Evolutionary conservation across 129 eudicot genomes (phyloP), one percentile per base, ranked within the genome.

Genomic region (Artemisia annua): DNA sequence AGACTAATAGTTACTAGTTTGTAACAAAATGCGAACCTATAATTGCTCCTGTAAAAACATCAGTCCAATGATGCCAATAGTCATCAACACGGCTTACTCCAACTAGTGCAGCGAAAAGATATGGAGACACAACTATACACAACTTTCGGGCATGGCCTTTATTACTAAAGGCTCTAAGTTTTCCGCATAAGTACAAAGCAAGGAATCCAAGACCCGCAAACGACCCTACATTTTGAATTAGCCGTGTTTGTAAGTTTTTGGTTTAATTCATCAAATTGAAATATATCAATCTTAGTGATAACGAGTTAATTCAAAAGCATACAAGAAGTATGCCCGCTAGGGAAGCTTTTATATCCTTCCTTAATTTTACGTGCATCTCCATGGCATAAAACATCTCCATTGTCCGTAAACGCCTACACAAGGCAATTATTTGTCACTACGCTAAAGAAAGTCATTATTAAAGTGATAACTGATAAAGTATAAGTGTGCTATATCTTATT

Each of bases 301-400:
- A 67, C 7, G 8, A 11, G 24, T 14, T 10, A 30, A 24, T 67
- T 60, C 5, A 13, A 44, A 48, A 24, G 13, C 57, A 3, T 79
- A 89, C 96, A 88, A 19, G 96, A 86, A 67, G 89, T 81, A 65
- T 88, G 96, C 52, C 96, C 96, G 69, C 96, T 86, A 11, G 96
- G 96, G 32, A 89, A 89, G 79, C 91, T 89, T 71, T 89, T 89
- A 65, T 89, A 80, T 70, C 96, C 96, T 84, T 89, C 96, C 80
- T 89, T 89, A 53, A 89, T 78, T 22, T 72, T 75, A 15, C 64
- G 79, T 35, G 6, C 59, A 11, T 77, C 67, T 50, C 85, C 77
- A 74, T 77, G 75, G 63, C 96, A 88, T 78, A 70, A n/a, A 71
- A 85, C 91, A 83, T 86, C 78, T 63, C 90, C 88, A 59, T 82